These are phyloP conservation scores for Ophiorrhiza pumila DNA, from an alignment of 257 asterid species.

Conservation along the genomic window DNA sequence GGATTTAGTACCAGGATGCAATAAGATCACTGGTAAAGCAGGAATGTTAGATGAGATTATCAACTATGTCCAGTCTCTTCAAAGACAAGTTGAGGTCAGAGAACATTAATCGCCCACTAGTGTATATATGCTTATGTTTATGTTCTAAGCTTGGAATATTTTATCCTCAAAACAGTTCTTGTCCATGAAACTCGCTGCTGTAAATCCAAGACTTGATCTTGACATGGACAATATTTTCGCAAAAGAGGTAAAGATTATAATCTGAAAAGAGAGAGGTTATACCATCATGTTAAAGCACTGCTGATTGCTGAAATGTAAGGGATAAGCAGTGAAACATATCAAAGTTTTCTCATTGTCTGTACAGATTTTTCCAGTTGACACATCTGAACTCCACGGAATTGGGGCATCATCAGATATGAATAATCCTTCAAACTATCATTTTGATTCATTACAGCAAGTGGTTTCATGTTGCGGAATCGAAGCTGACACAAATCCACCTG, in stretches of 20 bases:
- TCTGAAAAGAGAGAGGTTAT: not conserved
- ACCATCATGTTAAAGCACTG: not conserved
- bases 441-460: constrained; percentile 42
- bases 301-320: not conserved
- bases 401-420: constrained; percentile 42
- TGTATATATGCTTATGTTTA: not conserved
- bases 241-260: constrained; percentile 54
- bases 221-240: constrained; percentile 44
- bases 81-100: constrained; percentile 89
- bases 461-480: constrained; percentile 39
- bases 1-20: constrained; percentile 92
- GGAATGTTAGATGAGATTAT: constrained; percentile 95
- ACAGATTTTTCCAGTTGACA: constrained; percentile 48
- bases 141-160: constrained; percentile 12
- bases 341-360: not conserved
- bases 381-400: constrained; percentile 32
- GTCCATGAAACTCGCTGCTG: constrained; percentile 86
- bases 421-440: constrained; percentile 36
- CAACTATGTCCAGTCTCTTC: constrained; percentile 92
- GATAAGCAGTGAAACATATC: not conserved
- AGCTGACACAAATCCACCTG: constrained; percentile 40
- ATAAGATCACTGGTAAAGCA: constrained; percentile 85
- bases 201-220: constrained; percentile 60
- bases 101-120: not conserved
- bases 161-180: constrained; percentile 55